These are phyloP conservation scores for Gynostemma pentaphyllum DNA, from an alignment of 306 rosid species.

Conservation along the genomic window DNA sequence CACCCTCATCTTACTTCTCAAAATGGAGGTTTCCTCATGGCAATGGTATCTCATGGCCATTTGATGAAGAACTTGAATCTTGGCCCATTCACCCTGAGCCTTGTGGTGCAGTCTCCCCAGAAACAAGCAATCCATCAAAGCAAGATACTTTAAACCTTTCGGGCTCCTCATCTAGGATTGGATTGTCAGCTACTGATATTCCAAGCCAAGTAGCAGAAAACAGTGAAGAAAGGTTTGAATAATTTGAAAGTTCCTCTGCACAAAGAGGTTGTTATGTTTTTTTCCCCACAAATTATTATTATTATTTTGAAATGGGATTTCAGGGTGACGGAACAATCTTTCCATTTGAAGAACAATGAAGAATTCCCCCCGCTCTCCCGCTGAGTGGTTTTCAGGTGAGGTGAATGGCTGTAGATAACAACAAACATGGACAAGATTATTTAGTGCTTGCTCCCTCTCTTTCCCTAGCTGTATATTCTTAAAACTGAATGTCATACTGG, in stretches of 20 bases:
- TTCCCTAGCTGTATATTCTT: neutral
- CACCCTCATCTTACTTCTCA: slow-evolving; percentile 31
- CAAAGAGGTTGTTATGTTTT: neutral
- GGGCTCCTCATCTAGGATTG: slow-evolving; percentile 21
- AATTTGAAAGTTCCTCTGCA: neutral
- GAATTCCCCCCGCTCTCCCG: slow-evolving; percentile 33
- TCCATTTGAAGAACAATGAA: slow-evolving; percentile 27
- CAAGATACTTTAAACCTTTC: slow-evolving; percentile 17
- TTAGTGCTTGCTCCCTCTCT: neutral
- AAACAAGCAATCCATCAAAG: slow-evolving; percentile 25
- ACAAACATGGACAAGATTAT: neutral
- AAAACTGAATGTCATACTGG: neutral
- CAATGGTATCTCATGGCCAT: slow-evolving; percentile 25
- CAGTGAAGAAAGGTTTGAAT: slow-evolving; percentile 38
- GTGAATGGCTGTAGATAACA: neutral
- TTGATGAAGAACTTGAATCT: slow-evolving; percentile 38
- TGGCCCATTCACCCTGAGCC: slow-evolving; percentile 31
- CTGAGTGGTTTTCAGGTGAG: slow-evolving; percentile 11
- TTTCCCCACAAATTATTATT: neutral
- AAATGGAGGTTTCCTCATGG: slow-evolving; percentile 23
- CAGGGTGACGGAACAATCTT: slow-evolving; percentile 20
- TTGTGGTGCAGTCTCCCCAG: slow-evolving; percentile 26
- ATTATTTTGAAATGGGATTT: slow-evolving; percentile 5
- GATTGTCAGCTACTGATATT: slow-evolving; percentile 20
- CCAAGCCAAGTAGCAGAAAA: slow-evolving; percentile 13